These are phyloP conservation scores for Sporormia fimetaria DNA, from an alignment of 495 filamentous ascomycete species.

Conservation along the genomic window DNA sequence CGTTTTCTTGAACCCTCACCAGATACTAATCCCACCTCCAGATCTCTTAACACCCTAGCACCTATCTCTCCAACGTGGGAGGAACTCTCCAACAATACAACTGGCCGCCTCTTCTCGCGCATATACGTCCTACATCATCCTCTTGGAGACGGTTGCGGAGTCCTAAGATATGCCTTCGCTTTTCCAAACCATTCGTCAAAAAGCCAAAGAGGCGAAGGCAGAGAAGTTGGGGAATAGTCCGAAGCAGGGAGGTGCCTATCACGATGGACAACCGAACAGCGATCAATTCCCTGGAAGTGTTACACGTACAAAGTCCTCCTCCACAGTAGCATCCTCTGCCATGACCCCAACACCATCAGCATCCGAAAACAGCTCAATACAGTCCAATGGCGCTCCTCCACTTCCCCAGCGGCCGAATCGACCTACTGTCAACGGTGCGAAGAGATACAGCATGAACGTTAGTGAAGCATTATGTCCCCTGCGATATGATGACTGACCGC, in stretches of 20 bases:
- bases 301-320: conserved; percentile 44
- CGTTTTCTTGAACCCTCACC: no score
- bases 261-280: conserved; percentile 3
- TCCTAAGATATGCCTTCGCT: conserved; percentile 42
- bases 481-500: conserved; percentile 34
- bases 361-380: conserved; percentile 42
- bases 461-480: conserved; percentile 1
- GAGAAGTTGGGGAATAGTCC: conserved; percentile 39
- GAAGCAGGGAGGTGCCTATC: conserved; percentile 17
- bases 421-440: conserved; percentile 26
- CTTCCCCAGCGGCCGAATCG: conserved; percentile 24
- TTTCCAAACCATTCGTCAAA: conserved; percentile 65
- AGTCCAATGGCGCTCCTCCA: conserved; percentile 39
- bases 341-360: conserved; percentile 52
- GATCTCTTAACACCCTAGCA: no score
- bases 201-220: conserved; percentile 45
- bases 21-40: no score
- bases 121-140: no score
- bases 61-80: no score
- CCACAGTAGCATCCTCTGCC: conserved; percentile 50
- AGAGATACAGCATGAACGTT: conserved; percentile 34
- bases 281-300: conserved; percentile 1
- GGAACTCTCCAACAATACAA: no score
- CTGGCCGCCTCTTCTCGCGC: no score
- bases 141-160: background rate